phyloP scores from a whole-genome alignment of 805 yeast species.

The Candida golubevii region DNA sequence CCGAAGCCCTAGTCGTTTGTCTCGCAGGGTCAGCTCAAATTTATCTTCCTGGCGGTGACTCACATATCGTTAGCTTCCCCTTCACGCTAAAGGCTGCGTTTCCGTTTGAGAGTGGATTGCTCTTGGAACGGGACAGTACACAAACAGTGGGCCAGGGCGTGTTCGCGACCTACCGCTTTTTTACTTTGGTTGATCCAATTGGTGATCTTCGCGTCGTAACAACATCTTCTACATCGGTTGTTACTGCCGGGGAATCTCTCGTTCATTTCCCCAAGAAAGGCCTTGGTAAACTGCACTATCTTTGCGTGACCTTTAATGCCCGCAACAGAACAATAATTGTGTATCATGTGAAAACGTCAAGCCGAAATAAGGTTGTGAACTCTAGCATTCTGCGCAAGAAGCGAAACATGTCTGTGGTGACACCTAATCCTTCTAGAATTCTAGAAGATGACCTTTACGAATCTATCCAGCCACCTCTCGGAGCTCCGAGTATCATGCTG shows the following conservation, averaged over 20 bases:
- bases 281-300: constrained; percentile 30
- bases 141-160: neutral
- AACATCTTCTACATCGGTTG: constrained; percentile 64
- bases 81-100: constrained; percentile 58
- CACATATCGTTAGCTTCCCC: constrained; percentile 63
- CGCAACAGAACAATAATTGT: constrained; percentile 43
- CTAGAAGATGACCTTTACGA: constrained; percentile 36
- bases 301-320: constrained; percentile 55
- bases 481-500: constrained; percentile 4
- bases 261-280: constrained; percentile 48
- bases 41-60: constrained; percentile 56
- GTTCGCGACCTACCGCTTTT: constrained; percentile 36
- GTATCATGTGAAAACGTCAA: constrained; percentile 50
- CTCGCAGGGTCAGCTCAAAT: constrained; percentile 57
- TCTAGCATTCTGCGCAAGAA: constrained; percentile 14
- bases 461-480: constrained; percentile 6
- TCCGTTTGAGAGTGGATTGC: constrained; percentile 62
- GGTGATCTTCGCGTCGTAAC: constrained; percentile 68
- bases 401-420: constrained; percentile 28
- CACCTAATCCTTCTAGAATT: constrained; percentile 41
- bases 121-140: constrained; percentile 49
- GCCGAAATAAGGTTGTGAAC: constrained; percentile 12
- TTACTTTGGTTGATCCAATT: constrained; percentile 71
- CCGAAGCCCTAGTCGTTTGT: constrained; percentile 54
- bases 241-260: constrained; percentile 54